These are phyloP conservation scores for Chalciporus sphaerocephalus DNA, from an alignment of 768 basidiomycete species.

Conservation along the genomic window DNA sequence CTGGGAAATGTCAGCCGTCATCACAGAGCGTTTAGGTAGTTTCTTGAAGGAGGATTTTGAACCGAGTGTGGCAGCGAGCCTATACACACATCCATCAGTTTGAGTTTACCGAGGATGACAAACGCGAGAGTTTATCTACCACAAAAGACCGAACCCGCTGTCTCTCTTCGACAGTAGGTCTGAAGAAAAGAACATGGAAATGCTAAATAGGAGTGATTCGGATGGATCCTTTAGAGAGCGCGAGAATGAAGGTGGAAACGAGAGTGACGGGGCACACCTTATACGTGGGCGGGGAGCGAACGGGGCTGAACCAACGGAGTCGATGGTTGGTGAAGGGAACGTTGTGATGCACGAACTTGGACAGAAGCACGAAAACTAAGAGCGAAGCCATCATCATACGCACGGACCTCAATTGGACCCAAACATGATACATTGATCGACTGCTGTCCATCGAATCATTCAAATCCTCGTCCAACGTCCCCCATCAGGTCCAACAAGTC, in stretches of 20 bases:
- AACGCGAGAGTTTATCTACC: slow-evolving; percentile 40
- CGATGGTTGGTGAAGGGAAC: neutral
- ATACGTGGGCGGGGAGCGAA: slow-evolving; percentile 8
- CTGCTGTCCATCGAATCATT: slow-evolving; percentile 7
- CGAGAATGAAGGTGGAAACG: neutral
- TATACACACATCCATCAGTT: slow-evolving; percentile 30
- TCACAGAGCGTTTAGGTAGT: slow-evolving; percentile 76
- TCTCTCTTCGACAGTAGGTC: slow-evolving; percentile 79
- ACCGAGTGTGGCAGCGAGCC: slow-evolving; percentile 89
- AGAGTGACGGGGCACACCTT: slow-evolving; percentile 6
- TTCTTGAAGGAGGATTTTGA: slow-evolving; percentile 84
- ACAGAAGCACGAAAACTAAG: slow-evolving; percentile 17
- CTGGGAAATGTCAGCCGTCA: slow-evolving; percentile 77
- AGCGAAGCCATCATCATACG: slow-evolving; percentile 14
- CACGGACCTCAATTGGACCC: slow-evolving; percentile 11
- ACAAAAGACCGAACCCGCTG: slow-evolving; percentile 85
- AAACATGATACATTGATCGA: slow-evolving; percentile 9
- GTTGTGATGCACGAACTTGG: slow-evolving; percentile 1
- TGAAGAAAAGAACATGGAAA: slow-evolving; percentile 92
- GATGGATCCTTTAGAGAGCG: no score
- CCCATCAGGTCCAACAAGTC: slow-evolving; percentile 51
- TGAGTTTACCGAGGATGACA: neutral
- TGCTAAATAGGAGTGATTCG: no score
- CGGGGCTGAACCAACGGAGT: slow-evolving; percentile 11
- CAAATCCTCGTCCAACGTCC: slow-evolving; percentile 47